Evolutionary conservation across 371 early-diverging fungal genomes (phyloP).

Genomic region (Mucor saturninus): DNA sequence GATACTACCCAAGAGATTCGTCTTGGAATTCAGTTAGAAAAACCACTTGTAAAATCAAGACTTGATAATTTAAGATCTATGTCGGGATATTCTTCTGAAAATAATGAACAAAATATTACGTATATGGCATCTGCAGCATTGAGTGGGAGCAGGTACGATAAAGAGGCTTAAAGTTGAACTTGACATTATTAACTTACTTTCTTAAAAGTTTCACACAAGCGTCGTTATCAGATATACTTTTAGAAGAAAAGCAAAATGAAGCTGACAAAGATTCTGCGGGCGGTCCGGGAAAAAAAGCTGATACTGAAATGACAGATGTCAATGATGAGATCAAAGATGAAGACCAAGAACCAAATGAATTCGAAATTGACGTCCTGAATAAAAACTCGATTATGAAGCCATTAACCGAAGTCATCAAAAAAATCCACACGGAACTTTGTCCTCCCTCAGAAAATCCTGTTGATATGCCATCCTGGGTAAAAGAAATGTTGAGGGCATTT

Average conservation of each 20-base stretch:
- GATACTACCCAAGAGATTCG: conserved; percentile 32
- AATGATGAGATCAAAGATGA: background rate
- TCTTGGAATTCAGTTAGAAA: conserved; percentile 26
- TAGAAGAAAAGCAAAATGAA: conserved; percentile 16
- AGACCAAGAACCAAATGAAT: background rate
- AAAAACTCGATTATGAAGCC: conserved; percentile 64
- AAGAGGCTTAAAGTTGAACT: background rate
- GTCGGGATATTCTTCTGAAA: conserved; percentile 12
- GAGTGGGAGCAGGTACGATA: conserved; percentile 41
- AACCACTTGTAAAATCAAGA: conserved; percentile 38
- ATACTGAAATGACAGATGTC: conserved; percentile 12
- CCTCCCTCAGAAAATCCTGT: conserved; percentile 29
- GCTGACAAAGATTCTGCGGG: background rate
- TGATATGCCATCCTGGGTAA: conserved; percentile 73
- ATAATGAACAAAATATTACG: background rate
- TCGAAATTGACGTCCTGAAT: conserved; percentile 63
- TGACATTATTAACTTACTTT: background rate
- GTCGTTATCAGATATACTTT: conserved; percentile 30
- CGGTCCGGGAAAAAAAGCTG: background rate
- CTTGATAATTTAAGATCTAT: conserved; percentile 45
- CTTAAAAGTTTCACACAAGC: conserved; percentile 32
- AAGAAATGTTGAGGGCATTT: conserved; percentile 47
- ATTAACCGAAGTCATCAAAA: conserved; percentile 54
- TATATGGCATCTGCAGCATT: conserved; percentile 39
- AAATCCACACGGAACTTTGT: conserved; percentile 48